Evolutionary conservation across 345 rosid genomes (phyloP), one percentile per base, ranked within the genome.

Genomic region (Excoecaria cochinchinensis): DNA sequence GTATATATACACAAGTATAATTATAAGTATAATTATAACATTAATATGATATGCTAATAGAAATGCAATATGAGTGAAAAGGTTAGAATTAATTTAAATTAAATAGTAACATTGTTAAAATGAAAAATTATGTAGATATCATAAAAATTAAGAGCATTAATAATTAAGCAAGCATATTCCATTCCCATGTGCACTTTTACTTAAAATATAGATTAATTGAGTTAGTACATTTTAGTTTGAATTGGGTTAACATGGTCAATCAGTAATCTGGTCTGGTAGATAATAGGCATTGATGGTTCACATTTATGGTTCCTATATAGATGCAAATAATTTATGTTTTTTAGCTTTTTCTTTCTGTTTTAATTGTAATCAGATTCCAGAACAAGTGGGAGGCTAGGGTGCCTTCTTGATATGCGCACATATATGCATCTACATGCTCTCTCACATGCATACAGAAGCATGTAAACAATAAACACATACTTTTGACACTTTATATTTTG

Each of bases 401-500:
- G 48, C 17, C 39, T 40, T 13, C 67, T 58, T 59, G 59, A 31
- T 21, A 61, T 67, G 56, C 42, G 19, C 55, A 46, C 50, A 51
- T 19, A 4, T 16, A 24, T 36, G 52, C 25, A 57, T 22, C 0
- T 21, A 3, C 16, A 39, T 56, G 0, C 51, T 3, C 44, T 8
- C 51, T 6, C 12, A 6, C 40, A 17, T 40, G 25, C 47, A 44
- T 12, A 42, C 50, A 12, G 17, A 17, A 25, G 42, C 31, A 25
- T 52, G 16, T 25, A 46, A 15, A 11, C 47, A 67, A 15, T 51
- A 17, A 51, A 64, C n/a, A 3, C 19, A 61, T 19, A n/a, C 61
- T 24, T 70, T 31, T 72, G 25, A 40, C 31, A 62, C 6, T 11
- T 48, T 48, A 7, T 15, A 4, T 75, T 85, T 67, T 79, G 70